Base-by-base conservation (phyloP, 1,284 basidiomycete genomes). In the Fomitopsis pinicola region DNA sequence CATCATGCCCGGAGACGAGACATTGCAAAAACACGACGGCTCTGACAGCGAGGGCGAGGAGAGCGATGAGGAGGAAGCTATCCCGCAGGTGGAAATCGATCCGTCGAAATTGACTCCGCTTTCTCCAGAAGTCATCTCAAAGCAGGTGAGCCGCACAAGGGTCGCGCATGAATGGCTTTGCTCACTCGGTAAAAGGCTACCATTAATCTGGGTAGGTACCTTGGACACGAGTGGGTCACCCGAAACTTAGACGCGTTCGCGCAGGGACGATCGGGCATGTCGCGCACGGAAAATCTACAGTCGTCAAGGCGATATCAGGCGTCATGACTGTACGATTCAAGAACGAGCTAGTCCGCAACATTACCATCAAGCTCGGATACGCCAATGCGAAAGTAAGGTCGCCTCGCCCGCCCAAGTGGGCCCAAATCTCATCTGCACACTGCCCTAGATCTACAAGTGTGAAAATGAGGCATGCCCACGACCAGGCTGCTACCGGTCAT, bases 241-340 rank as follows among this genome's bases (percentile, higher is more conserved):
- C 40, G 42, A 26, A 26, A 35, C 61, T 65, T 50, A 57, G 44
- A 58, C 63, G 62, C 60, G 63, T 59, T 52, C 30, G 62, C 66
- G 30, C 71, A 91, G 93, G 94, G 66, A 97, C 95, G 40, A 97
- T 97, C 71, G 95, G 94, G 59, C 95, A 97, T 84, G 95, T 97
- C 83, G 94, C 94, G 35, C 97, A 99, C 84, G 97, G 97, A 71
- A 98, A 99, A 82, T 98, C 95, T 58, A 98, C 97, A 8, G 97
- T 98, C 57, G 97, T 98, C 65, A 97, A 98, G 78, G 97, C 97
- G 55, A 98, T 99, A 76, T 98, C 97, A 17, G 97, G 97, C n/a
- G 97, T 98, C 14, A 92, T 94, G 87, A 99, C 97, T 35, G 97
- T 99, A 62, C 86, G 97, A 70, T 99, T 99, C 81, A 99, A 99